Evolutionary conservation across 768 basidiomycete genomes (phyloP), one percentile per base, ranked within the genome.

Genomic region (Tremella yokohamensis): DNA sequence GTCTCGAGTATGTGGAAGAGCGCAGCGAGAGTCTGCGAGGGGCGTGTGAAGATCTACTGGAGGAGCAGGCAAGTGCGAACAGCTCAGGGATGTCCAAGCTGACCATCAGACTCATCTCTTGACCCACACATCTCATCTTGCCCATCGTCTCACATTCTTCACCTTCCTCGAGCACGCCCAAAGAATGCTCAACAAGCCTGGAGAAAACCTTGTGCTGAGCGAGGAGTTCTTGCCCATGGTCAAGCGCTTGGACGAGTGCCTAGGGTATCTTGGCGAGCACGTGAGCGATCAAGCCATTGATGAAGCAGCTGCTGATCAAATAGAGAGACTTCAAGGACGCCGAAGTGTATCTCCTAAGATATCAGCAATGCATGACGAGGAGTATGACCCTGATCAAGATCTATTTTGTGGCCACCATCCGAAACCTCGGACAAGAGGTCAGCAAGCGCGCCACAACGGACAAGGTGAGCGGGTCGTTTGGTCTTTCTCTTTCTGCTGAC

Each of bases 381-480:
- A 88, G 90, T 9, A 97, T 98, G 94, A 98, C 93, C 0, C 82
- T 99, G 44, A 90, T 98, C 79, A 94, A 89, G 77, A 93, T 98
- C 85, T 92, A 88, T 78, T 97, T 96, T 69, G 85, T 94, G 6
- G 87, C 86, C 3, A 87, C 88, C 8, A 79, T 98, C 6, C 82
- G 87, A 40, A 85, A 87, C 0, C 81, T 96, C 11, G 84, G 87
- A 0, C 78, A 83, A 3, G 94, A 98, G 65, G 83, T 94, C 19
- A 82, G 83, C 1, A 87, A 82, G 65, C 83, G 87, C 9, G 29
- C 29, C 29, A 73, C 93, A 45, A 81, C 81, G 1, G 90, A 93
- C 59, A 88, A 87, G 81, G 89, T 86, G 57, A 15, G 70, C 51
- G 1, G 48, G 18, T 20, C 34, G 9, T 12, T 11, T 20, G 15